Conservation (phyloP, 768 basidiomycete species). For the Paxillus involutus region DNA sequence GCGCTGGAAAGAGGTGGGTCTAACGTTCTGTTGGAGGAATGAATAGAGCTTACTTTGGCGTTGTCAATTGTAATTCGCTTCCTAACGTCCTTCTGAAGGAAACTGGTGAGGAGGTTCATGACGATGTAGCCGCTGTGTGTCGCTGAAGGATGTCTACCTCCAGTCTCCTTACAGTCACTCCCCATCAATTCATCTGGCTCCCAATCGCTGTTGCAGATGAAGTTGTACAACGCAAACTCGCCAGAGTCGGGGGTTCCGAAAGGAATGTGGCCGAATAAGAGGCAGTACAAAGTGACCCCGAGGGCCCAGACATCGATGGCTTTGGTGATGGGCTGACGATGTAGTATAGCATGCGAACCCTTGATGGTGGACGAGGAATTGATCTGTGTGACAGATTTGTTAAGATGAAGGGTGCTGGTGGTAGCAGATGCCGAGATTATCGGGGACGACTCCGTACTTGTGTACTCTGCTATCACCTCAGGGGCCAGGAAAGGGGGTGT, state of each 20-base stretch:
- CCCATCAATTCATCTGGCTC: conserved; percentile 69
- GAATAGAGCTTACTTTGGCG: conserved; percentile 11
- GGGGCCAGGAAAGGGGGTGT: conserved; percentile 97
- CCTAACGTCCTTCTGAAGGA: conserved; percentile 79
- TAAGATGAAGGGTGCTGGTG: conserved; percentile 30
- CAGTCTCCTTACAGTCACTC: conserved; percentile 60
- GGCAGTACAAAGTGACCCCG: conserved; percentile 92
- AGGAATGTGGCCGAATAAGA: conserved; percentile 86
- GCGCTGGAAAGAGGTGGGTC: conserved; percentile 36
- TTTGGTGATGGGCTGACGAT: conserved; percentile 70
- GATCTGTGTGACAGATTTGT: conserved; percentile 28
- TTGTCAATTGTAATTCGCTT: conserved; percentile 76
- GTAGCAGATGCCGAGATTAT: conserved; percentile 32
- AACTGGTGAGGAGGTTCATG: conserved; percentile 66
- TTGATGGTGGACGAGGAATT: conserved; percentile 30
- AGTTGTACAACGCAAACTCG: conserved; percentile 77
- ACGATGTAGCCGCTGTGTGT: conserved; percentile 59
- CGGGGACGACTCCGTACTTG: conserved; percentile 35
- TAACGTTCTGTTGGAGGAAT: neutral
- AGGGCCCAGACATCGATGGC: conserved; percentile 98
- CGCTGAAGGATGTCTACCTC: conserved; percentile 51
- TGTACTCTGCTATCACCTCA: conserved; percentile 80
- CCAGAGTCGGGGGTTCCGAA: conserved; percentile 58
- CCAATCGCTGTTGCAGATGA: conserved; percentile 80
- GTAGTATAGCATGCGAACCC: conserved; percentile 19